phyloP scores from a whole-genome alignment of 1,139 yeast species.

The Geotrichum candidum region DNA sequence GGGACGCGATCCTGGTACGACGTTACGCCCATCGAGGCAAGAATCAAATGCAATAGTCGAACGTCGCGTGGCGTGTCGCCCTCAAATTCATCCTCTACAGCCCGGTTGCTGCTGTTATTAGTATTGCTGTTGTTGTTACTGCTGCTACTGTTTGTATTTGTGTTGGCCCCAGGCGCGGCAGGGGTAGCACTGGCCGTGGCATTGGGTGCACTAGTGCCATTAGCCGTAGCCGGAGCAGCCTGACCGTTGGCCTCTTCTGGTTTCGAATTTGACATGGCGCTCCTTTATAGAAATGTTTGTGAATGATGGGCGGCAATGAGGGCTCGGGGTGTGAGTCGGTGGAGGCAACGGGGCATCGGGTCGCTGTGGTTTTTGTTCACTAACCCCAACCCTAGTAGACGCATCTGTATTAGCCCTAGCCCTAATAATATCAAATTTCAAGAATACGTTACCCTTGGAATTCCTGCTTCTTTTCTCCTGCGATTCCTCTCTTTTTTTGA shows the following conservation, averaged over 20 bases:
- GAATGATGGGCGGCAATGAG: not conserved
- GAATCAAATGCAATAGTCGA: slow-evolving; percentile 75
- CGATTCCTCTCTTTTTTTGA: not conserved
- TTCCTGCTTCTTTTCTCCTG: not conserved
- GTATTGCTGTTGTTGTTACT: not conserved
- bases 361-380: not conserved
- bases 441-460: not conserved
- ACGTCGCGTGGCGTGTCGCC: slow-evolving; percentile 73
- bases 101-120: slow-evolving; percentile 5
- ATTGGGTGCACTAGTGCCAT: not conserved
- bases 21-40: slow-evolving; percentile 90
- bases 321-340: not conserved
- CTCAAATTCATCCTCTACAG: slow-evolving; percentile 14
- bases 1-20: slow-evolving; percentile 95
- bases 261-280: slow-evolving; percentile 2
- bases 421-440: not conserved
- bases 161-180: not conserved
- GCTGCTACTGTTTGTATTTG: slow-evolving; percentile 1
- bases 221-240: not conserved
- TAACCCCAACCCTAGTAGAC: not conserved
- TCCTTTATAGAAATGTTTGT: not conserved
- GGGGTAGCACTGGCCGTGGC: not conserved
- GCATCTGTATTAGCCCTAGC: not conserved
- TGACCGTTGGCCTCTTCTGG: not conserved
- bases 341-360: not conserved